Percentiles rank a stretch among this genome's conserved stretches.
Conservation (phyloP, 2,329 filamentous ascomycete genomes). For the Scedosporium boydii region DNA sequence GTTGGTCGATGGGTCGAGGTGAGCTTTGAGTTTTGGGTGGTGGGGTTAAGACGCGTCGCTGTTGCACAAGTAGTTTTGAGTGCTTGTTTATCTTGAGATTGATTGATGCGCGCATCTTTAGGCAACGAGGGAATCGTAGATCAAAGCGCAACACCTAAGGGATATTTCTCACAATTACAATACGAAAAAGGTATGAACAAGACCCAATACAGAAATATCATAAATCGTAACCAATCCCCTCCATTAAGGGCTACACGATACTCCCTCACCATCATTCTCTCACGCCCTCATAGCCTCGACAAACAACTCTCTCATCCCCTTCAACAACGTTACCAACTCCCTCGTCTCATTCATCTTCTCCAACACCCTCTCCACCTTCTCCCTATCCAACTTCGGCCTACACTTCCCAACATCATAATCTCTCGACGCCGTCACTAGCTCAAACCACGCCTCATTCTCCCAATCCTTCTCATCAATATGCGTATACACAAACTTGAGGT, state of each 20-base stretch:
- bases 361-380: constrained; percentile 66
- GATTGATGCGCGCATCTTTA: too few species aligned
- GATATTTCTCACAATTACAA: too few species aligned
- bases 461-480: constrained; percentile 81
- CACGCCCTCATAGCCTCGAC: constrained; percentile 52
- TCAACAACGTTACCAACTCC: constrained; percentile 62
- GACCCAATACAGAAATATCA: not conserved
- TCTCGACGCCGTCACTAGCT: constrained; percentile 68
- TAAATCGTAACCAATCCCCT: not conserved
- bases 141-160: too few species aligned
- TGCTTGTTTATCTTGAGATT: too few species aligned
- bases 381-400: constrained; percentile 71
- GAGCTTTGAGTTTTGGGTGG: not conserved
- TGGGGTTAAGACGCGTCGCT: not conserved
- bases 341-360: constrained; percentile 74
- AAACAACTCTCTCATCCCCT: constrained; percentile 76
- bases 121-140: too few species aligned
- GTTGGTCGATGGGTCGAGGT: not conserved
- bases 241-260: not conserved
- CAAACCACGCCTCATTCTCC: constrained; percentile 88
- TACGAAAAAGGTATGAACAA: not conserved
- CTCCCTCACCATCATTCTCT: constrained; percentile 8
- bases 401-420: constrained; percentile 81
- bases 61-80: not conserved
- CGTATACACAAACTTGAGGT: constrained; percentile 81